Evolutionary conservation across 345 rosid species (phyloP).

Genomic region (Cochlearia excelsa): DNA sequence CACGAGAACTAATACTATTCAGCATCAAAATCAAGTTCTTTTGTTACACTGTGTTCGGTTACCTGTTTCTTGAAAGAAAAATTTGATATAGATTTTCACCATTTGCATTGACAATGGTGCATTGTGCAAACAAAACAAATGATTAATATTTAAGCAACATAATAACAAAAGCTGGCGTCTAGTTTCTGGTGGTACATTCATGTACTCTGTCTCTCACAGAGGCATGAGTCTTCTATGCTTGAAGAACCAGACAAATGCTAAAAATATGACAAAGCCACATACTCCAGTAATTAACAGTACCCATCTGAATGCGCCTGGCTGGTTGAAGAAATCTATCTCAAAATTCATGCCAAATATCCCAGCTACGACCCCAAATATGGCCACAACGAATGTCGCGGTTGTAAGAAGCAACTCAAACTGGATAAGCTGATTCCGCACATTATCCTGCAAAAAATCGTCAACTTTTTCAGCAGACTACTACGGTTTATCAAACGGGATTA

Average conservation of each 20-base stretch:
- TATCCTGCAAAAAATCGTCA: conserved; percentile 52
- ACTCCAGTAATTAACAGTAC: conserved; percentile 74
- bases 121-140: conserved; percentile 19
- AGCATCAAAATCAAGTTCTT: conserved; percentile 39
- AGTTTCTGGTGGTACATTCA: conserved; percentile 1
- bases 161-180: conserved; percentile 15
- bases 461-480: neutral
- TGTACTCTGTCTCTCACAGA: conserved; percentile 39
- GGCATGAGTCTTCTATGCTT: conserved; percentile 91
- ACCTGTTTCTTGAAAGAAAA: too few species aligned
- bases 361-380: conserved; percentile 95
- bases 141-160: conserved; percentile 11
- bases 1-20: conserved; percentile 18
- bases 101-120: conserved; percentile 19
- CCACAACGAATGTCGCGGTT: conserved; percentile 89
- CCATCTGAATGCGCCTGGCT: conserved; percentile 78
- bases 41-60: too few species aligned
- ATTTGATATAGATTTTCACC: neutral
- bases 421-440: conserved; percentile 94
- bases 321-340: conserved; percentile 58
- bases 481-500: neutral
- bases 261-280: conserved; percentile 57
- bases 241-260: conserved; percentile 85
- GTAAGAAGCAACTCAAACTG: conserved; percentile 93
- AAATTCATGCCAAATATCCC: conserved; percentile 98